Evolutionary conservation across 78 protist species (phyloP).

Genomic region (Dictyostelium discoideum): dicty_2.7 NC_007088.5:493001-493500

Average conservation of each 20-base stretch:
- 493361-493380: too few relatives aligned
- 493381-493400: too few relatives aligned
- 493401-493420: too few relatives aligned
- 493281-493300: background rate
- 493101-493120: conserved; percentile 3
- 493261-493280: background rate
- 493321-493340: background rate
- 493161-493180: conserved; percentile 39
- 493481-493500: background rate
- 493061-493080: background rate
- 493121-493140: conserved; percentile 18
- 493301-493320: background rate
- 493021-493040: conserved; percentile 45
- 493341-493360: too few relatives aligned
- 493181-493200: conserved; percentile 18
- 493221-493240: conserved; percentile 19
- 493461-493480: background rate
- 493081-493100: background rate
- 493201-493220: background rate
- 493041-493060: conserved; percentile 29
- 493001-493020: background rate
- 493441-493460: background rate
- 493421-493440: too few relatives aligned
- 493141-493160: background rate
- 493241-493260: background rate